Percentiles rank a stretch among this genome's conserved stretches.
phyloP scores from a whole-genome alignment of 2,329 filamentous ascomycete species.

The Drechslera avenae region DNA sequence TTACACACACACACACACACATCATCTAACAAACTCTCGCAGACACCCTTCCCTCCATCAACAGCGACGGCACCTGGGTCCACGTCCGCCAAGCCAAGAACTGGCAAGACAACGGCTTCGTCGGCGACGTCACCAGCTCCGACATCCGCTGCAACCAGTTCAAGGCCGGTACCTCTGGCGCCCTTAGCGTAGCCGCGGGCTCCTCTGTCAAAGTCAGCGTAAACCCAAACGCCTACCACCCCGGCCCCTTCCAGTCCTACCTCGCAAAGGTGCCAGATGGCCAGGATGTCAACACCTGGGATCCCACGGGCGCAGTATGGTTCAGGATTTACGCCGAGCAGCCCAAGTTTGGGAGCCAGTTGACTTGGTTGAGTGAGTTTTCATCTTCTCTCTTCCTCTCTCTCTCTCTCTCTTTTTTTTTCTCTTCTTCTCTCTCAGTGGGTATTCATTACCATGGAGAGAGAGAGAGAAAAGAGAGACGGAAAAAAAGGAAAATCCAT shows the following conservation, averaged over 20 bases:
- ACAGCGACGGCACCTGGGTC: slow-evolving; percentile 7
- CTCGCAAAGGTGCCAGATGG: slow-evolving; percentile 46
- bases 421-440: no score
- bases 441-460: no score
- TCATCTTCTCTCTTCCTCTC: no score
- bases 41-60: slow-evolving; percentile 17
- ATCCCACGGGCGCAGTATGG: slow-evolving; percentile 44
- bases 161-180: slow-evolving; percentile 14
- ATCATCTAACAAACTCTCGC: neutral
- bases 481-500: no score
- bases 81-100: slow-evolving; percentile 15
- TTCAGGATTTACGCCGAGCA: slow-evolving; percentile 39
- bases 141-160: slow-evolving; percentile 39
- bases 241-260: slow-evolving; percentile 46
- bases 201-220: slow-evolving; percentile 41
- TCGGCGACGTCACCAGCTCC: slow-evolving; percentile 20
- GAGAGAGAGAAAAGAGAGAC: no score
- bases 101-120: slow-evolving; percentile 18
- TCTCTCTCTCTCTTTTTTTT: neutral
- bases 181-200: slow-evolving; percentile 29
- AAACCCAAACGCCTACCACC: slow-evolving; percentile 34
- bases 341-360: slow-evolving; percentile 11
- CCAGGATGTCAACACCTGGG: slow-evolving; percentile 38
- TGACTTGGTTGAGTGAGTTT: slow-evolving; percentile 14
- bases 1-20: no score